These are phyloP conservation scores for Suillus decipiens DNA, from an alignment of 768 basidiomycete genomes.

Conservation along the genomic window DNA sequence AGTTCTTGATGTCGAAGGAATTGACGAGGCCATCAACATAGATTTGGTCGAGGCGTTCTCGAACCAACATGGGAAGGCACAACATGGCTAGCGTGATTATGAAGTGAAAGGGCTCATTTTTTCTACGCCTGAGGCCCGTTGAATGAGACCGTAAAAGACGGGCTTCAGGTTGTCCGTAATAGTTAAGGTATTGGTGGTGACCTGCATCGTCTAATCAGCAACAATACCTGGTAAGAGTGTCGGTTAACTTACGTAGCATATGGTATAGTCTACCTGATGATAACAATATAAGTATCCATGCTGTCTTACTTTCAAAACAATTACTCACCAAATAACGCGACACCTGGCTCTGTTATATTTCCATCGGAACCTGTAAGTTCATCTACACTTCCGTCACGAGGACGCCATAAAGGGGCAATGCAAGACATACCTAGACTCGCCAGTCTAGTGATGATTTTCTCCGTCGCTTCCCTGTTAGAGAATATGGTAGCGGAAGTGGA, in stretches of 20 bases:
- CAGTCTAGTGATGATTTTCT: background rate
- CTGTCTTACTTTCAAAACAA: background rate
- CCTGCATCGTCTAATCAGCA: background rate
- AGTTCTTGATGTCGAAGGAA: background rate
- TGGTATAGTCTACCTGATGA: conserved; percentile 5
- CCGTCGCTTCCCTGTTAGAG: background rate
- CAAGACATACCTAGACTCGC: background rate
- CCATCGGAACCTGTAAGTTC: background rate
- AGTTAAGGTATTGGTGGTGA: background rate
- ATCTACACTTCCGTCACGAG: background rate
- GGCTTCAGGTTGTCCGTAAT: conserved; percentile 4
- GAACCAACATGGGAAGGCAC: background rate
- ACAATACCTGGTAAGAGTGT: background rate
- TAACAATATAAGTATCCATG: too few species aligned
- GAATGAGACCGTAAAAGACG: background rate
- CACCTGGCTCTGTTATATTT: background rate
- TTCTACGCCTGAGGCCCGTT: background rate
- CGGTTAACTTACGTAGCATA: background rate
- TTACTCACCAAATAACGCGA: conserved; percentile 2
- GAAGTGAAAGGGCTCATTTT: background rate
- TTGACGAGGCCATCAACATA: background rate
- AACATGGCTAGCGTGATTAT: background rate
- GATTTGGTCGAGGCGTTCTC: background rate
- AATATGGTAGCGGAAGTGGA: background rate
- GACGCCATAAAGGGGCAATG: background rate